Percentiles rank a stretch among this genome's conserved stretches.
Conservation (phyloP, 176 grass and related monocot genomes). For the maize (Zea mays) region DNA sequence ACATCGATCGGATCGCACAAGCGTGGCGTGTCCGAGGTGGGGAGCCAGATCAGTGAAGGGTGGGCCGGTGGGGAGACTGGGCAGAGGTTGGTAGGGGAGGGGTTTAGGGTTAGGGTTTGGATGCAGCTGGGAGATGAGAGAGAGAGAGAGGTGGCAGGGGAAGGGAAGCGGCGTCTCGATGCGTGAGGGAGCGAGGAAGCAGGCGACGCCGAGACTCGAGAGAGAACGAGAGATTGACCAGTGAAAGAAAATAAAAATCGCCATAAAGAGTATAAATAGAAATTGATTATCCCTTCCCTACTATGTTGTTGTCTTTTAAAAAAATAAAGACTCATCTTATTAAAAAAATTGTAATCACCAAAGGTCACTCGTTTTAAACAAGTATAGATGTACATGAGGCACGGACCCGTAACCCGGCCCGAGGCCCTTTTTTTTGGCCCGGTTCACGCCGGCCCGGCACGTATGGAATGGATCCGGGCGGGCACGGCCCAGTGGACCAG, state of each 20-base stretch:
- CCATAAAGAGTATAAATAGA: background rate
- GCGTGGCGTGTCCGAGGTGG: slow-evolving; percentile 15
- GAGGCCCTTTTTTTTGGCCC: too few species aligned
- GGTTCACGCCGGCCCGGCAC: too few species aligned
- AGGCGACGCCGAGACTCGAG: background rate
- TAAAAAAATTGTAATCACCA: too few species aligned
- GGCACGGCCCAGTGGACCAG: too few species aligned
- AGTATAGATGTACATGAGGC: too few species aligned
- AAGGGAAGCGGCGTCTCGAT: slow-evolving; percentile 1
- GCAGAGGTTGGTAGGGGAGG: slow-evolving; percentile 15
- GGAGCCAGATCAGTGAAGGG: background rate
- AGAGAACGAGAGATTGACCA: background rate
- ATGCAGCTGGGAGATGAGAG: background rate
- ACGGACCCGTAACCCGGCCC: too few species aligned
- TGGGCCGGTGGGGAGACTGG: background rate
- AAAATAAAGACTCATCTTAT: too few species aligned
- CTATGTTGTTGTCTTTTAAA: too few species aligned
- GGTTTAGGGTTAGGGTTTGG: slow-evolving; percentile 50
- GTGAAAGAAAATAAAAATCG: background rate
- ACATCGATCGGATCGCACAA: slow-evolving; percentile 25
- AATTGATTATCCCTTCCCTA: background rate
- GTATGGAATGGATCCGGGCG: too few species aligned
- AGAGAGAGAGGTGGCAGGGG: background rate
- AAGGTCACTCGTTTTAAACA: too few species aligned
- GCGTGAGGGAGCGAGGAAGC: background rate